Percentiles rank a stretch among this genome's conserved stretches.
These are phyloP conservation scores for Pulveroboletus frians DNA, from an alignment of 768 basidiomycete species.

Conservation along the genomic window DNA sequence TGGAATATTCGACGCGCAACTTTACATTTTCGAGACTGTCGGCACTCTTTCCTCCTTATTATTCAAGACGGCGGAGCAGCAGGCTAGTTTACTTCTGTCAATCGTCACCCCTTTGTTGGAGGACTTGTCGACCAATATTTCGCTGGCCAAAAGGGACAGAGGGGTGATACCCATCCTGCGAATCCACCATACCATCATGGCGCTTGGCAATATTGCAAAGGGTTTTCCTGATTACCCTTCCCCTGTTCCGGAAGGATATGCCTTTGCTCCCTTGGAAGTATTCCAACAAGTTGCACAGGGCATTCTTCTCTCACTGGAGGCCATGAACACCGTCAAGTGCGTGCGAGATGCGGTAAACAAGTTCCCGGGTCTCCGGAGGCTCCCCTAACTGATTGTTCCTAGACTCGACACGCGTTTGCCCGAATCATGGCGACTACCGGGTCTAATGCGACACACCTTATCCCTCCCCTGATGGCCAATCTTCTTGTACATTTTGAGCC, in stretches of 20 bases:
- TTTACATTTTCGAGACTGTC: constrained; percentile 91
- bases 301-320: constrained; percentile 80
- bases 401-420: constrained; percentile 93
- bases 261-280: constrained; percentile 66
- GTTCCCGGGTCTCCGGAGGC: background rate
- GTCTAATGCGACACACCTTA: constrained; percentile 76
- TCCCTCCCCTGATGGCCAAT: constrained; percentile 84
- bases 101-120: constrained; percentile 79
- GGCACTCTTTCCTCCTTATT: constrained; percentile 82
- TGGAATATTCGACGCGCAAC: constrained; percentile 76
- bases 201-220: constrained; percentile 90
- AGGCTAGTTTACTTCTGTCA: constrained; percentile 64
- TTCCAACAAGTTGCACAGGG: constrained; percentile 85
- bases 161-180: constrained; percentile 78
- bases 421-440: constrained; percentile 89
- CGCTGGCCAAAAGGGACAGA: constrained; percentile 50
- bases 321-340: constrained; percentile 80
- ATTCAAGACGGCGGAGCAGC: constrained; percentile 59
- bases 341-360: constrained; percentile 85
- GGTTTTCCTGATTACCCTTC: constrained; percentile 92
- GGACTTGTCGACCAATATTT: constrained; percentile 56
- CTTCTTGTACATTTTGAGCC: constrained; percentile 91
- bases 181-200: constrained; percentile 91
- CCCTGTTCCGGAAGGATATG: constrained; percentile 58
- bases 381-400: constrained; percentile 9